These are phyloP conservation scores for Fusarium odoratissimum DNA, from an alignment of 2,329 filamentous ascomycete genomes.

Conservation along the genomic window DNA sequence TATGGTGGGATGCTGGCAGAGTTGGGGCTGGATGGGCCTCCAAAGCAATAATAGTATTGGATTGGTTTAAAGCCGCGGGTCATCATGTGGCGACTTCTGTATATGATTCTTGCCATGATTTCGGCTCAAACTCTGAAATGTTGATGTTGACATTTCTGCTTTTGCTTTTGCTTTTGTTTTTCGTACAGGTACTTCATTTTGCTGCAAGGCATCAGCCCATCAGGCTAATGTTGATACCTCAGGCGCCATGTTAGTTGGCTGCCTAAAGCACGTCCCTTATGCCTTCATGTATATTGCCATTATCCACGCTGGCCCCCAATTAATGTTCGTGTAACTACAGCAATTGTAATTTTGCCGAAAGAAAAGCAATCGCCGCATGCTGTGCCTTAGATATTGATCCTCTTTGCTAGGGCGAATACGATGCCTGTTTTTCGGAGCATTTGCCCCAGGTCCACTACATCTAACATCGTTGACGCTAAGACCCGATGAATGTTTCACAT, in stretches of 20 bases:
- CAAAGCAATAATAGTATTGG: too few species aligned
- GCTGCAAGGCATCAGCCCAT: neutral
- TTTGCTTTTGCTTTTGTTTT: too few species aligned
- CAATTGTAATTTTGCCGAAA: neutral
- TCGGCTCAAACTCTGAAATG: too few species aligned
- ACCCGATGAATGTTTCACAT: neutral
- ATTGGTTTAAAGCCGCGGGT: too few species aligned
- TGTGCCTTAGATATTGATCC: neutral
- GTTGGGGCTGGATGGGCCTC: too few species aligned
- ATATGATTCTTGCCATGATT: too few species aligned
- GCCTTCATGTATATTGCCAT: neutral
- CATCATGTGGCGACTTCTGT: too few species aligned
- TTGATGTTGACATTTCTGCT: too few species aligned
- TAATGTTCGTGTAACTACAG: rapidly evolving
- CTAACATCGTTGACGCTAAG: neutral
- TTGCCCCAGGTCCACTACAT: neutral
- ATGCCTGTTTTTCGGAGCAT: too few species aligned
- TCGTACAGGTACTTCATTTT: neutral
- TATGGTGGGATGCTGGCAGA: too few species aligned
- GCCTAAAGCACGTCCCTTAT: neutral
- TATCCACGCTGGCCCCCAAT: neutral
- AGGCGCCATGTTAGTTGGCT: neutral
- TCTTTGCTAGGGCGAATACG: rapidly evolving
- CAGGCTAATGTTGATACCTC: neutral
- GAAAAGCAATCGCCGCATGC: neutral